Conservation (phyloP, 2,329 filamentous ascomycete species). For the Aspergillus amoenus region DNA sequence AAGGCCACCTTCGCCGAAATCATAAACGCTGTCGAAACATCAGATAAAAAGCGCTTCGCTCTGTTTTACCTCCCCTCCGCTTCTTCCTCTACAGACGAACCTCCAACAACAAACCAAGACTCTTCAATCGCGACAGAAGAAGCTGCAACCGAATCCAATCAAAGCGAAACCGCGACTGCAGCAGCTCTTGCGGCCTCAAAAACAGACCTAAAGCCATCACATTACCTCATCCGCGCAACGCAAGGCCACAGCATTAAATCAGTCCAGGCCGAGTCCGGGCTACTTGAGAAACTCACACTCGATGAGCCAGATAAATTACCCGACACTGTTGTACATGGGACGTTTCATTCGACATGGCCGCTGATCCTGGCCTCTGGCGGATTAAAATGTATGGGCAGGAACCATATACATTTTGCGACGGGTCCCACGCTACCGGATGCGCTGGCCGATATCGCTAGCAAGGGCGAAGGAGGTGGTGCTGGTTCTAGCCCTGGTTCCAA, state of each 20-base stretch:
- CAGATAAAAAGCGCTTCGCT: conserved; percentile 89
- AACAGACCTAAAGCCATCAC: conserved; percentile 58
- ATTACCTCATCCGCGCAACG: conserved; percentile 89
- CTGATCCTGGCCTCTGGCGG: conserved; percentile 74
- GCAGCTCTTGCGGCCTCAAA: conserved; percentile 39
- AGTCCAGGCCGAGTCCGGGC: conserved; percentile 61
- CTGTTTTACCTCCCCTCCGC: conserved; percentile 58
- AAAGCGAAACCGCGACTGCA: conserved; percentile 3
- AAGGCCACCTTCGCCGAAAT: conserved; percentile 76
- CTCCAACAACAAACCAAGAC: conserved; percentile 6
- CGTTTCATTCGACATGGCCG: conserved; percentile 78
- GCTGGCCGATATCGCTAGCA: conserved; percentile 25
- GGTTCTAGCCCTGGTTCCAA: neutral
- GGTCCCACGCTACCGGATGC: conserved; percentile 58
- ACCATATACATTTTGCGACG: conserved; percentile 85
- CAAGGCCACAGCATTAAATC: conserved; percentile 86
- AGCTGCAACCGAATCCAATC: neutral
- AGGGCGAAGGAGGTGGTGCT: neutral
- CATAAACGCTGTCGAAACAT: conserved; percentile 64
- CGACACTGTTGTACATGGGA: conserved; percentile 75
- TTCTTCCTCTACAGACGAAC: conserved; percentile 10
- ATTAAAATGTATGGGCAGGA: conserved; percentile 75
- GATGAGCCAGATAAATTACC: conserved; percentile 53
- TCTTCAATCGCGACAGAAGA: neutral
- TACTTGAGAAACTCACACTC: conserved; percentile 68